These are phyloP conservation scores for Scedosporium aurantiacum DNA, from an alignment of 2,329 filamentous ascomycete genomes.

Conservation along the genomic window DNA sequence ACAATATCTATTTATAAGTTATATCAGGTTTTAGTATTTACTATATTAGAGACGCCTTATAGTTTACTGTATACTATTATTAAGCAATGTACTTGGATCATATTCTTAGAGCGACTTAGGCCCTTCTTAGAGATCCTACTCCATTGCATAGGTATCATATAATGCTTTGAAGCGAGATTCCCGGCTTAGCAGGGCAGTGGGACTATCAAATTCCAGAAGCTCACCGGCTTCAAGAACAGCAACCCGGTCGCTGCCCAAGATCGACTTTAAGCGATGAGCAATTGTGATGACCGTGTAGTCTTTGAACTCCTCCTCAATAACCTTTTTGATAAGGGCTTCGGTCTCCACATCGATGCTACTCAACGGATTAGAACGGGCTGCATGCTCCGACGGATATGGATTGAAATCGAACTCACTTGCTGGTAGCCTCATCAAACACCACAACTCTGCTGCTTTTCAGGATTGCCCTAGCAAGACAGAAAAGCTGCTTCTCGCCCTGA, in stretches of 20 bases:
- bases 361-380: neutral
- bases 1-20: too few species aligned
- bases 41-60: too few species aligned
- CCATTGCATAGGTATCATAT: neutral
- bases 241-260: neutral
- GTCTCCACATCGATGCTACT: neutral
- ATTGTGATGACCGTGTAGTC: neutral
- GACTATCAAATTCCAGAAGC: neutral
- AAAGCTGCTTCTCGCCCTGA: conserved; percentile 30
- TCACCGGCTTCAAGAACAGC: neutral
- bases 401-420: conserved; percentile 6
- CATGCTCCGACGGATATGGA: too few species aligned
- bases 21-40: too few species aligned
- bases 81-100: too few species aligned
- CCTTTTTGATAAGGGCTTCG: neutral
- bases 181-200: neutral
- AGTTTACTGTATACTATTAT: too few species aligned
- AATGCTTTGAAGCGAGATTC: neutral
- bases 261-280: neutral
- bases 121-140: too few species aligned
- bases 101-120: too few species aligned
- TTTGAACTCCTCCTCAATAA: neutral
- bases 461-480: neutral
- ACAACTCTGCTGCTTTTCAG: neutral
- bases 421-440: neutral